Evolutionary conservation across 768 basidiomycete genomes (phyloP).

Genomic region (Tricholoma saponaceum): DNA sequence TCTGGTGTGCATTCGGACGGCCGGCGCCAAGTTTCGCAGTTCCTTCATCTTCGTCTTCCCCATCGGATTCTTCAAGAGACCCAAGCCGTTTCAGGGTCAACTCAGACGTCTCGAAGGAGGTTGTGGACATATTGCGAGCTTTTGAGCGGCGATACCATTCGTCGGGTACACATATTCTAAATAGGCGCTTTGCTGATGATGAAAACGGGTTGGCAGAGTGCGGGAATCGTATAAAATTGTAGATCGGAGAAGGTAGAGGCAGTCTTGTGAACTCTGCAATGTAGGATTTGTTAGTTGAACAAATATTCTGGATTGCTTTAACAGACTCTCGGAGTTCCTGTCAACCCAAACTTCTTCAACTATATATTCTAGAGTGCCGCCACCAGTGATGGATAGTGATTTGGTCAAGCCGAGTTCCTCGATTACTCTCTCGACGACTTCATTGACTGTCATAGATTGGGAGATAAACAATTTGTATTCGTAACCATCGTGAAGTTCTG

Average conservation of each 20-base stretch:
- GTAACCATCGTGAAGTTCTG: slow-evolving; percentile 75
- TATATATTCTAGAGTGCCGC: slow-evolving; percentile 66
- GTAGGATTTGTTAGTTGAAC: slow-evolving; percentile 10
- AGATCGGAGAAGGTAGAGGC: slow-evolving; percentile 37
- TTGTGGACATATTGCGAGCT: slow-evolving; percentile 43
- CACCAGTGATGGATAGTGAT: slow-evolving; percentile 61
- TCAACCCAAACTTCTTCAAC: slow-evolving; percentile 66
- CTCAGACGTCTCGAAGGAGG: slow-evolving; percentile 48
- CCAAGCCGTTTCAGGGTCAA: slow-evolving; percentile 45
- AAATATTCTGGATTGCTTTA: neutral
- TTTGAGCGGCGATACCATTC: slow-evolving; percentile 77
- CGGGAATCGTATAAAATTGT: slow-evolving; percentile 37
- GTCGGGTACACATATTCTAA: slow-evolving; percentile 70
- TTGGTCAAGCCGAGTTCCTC: slow-evolving; percentile 71
- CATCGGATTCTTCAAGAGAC: slow-evolving; percentile 45
- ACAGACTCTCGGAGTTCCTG: slow-evolving; percentile 53
- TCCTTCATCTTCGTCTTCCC: slow-evolving; percentile 45
- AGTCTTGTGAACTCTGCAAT: slow-evolving; percentile 40
- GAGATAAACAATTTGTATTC: slow-evolving; percentile 64
- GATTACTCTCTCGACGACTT: slow-evolving; percentile 46
- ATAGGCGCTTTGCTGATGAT: slow-evolving; percentile 37
- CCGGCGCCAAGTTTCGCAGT: slow-evolving; percentile 50
- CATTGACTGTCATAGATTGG: slow-evolving; percentile 47
- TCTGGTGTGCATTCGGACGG: slow-evolving; percentile 3
- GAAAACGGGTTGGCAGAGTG: slow-evolving; percentile 38